Evolutionary conservation across 306 rosid genomes (phyloP), one percentile per base, ranked within the genome.

Genomic region (Erythrophleum fordii): DNA sequence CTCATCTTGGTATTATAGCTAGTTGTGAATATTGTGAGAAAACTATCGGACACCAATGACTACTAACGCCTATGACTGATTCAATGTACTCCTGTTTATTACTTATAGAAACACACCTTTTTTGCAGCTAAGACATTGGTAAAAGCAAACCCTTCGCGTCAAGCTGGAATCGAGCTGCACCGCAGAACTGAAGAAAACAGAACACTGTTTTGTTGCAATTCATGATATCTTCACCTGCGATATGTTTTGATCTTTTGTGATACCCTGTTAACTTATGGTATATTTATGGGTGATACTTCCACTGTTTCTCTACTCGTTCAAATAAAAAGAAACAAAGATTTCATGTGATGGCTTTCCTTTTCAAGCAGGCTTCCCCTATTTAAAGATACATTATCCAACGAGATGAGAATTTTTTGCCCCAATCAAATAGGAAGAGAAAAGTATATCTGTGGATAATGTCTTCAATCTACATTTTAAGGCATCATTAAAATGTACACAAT

Each of bases 111-210:
- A 39, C 29, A 66, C 28, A 17, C 16, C 23, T 61, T 72, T 59
- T 35, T 60, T 73, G 86, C 91, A 93, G 97, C 90, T 25, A 89
- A 86, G 90, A 93, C 82, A 86, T 13, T 93, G 88, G 97, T 86
- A 1, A 89, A 87, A 86, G 90, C 92, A n/a, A 84, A 52, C 80
- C 94, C 97, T 72, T 81, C 91, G 2, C 93, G 90, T 80, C 89
- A 79, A 67, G 64, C 80, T 46, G 94, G 92, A 81, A 89, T 93
- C 76, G 90, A 77, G 83, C 83, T 93, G 85, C 90, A 88, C 8
- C 76, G 60, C 68, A 86, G 90, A 59, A 31, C 97, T 46, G 85
- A 76, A 83, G 85, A 80, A 81, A 77, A 90, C 53, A 80, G 95
- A 81, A 69, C 94, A 76, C 13, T 85, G 73, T 88, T 84, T 77